Base-by-base conservation (phyloP, 805 yeast species). In the Candida incommunis region DNA sequence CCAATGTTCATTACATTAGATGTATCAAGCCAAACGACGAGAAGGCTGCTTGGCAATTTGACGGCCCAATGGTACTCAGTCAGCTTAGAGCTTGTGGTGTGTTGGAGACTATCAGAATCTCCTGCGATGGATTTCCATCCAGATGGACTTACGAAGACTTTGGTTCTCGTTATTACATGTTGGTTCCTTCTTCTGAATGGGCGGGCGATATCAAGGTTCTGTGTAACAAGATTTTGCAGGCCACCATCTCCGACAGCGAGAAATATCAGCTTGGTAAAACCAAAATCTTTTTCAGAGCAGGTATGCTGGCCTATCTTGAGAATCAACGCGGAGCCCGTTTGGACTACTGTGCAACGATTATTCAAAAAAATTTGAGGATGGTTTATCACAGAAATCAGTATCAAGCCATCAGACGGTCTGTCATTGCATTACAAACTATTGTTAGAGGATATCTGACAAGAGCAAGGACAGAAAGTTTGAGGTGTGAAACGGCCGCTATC, bases 41-140 rank as follows among this genome's bases (percentile, higher is more conserved):
- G 51, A 90, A 92, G 64, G 80, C 77, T 49, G 95, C 97, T 1
- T 90, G 98, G 97, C 82, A 80, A 61, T 90, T 90, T 64, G 95
- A 87, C 58, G 86, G 94, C 15, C 73, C 87, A 40, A 88, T 90
- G 96, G 97, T 90, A 13, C 71, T 92, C 49, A 81, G 94, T 3
- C 98, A 90, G 64, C 72, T 90, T 50, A 76, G 98, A 61, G 98
- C 98, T 3, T 90, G 98, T 71, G 98, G 98, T 81, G 97, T 90
- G 41, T 70, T 90, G 54, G 98, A 92, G 62, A 92, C 98, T 1
- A 90, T 90, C 59, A 72, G 95, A 57, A 90, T 90, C 42, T 88
- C 96, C 1, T 88, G 96, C 67, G 96, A 95, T 43, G 98, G 98
- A 35, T 90, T 88, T 73, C 98, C 98, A 16, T 82, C 96, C 0